Evolutionary conservation across 2,329 filamentous ascomycete species (phyloP), one percentile per base, ranked within the genome.

Genomic region (Fusarium drepaniforme): DNA sequence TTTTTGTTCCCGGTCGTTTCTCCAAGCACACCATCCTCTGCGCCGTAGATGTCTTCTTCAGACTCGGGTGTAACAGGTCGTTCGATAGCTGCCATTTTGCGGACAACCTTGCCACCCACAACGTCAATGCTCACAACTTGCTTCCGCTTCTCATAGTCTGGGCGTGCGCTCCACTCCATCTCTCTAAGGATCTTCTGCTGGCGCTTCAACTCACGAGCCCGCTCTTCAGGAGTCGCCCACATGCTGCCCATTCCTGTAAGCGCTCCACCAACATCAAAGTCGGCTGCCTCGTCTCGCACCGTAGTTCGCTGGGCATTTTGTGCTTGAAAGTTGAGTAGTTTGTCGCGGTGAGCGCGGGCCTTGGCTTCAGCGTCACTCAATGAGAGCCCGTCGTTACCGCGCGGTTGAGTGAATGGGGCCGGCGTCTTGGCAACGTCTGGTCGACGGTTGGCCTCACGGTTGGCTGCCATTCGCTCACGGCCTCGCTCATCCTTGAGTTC

Each of bases 111-210:
- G 21, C 93, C 92, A 1, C 92, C 93, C 11, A 92, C 91, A 1
- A 98, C 85, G 81, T 98, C 95, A 71, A 98, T 93, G 79, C 93
- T 96, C 75, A 97, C 90, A 1, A 98, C 93, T 70, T 97, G 92
- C 77, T 90, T 91, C 68, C 94, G 89, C 88, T 96, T 97, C 85
- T 98, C 96, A 83, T 95, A 98, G 72, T 97, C 96, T 0, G 95
- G 95, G 62, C 90, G 87, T 5, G 93, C 92, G 76, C 93, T 93
- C 92, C 95, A 97, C 79, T 97, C 94, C 87, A 97, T 92, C 83
- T 97, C 94, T 7, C 94, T 87, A 76, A 97, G 84, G 5, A 96
- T 86, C 81, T 93, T 94, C 83, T 97, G 95, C 83, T 98, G 96
- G 68, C 92, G 90, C 83, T 96, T 97, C 67, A 98, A 85, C 81